Conservation (phyloP, 306 rosid species). For the Lathyrus oleraceus region DNA sequence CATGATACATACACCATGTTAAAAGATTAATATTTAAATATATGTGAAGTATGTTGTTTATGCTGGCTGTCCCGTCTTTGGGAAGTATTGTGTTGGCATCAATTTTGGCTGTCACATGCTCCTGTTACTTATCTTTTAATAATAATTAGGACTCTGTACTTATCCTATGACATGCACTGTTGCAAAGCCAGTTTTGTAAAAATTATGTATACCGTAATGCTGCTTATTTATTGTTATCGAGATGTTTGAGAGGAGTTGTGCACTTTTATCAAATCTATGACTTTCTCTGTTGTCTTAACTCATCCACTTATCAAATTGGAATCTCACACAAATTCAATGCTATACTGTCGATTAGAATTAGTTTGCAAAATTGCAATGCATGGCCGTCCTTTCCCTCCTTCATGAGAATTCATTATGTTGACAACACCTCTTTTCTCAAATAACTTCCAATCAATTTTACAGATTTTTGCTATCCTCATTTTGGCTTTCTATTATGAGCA, state of each 20-base stretch:
- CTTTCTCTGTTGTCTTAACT: too few relatives aligned
- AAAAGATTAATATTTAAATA: constrained; percentile 2
- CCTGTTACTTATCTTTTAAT: neutral
- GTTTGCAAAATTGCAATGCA: too few relatives aligned
- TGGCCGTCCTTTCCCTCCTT: too few relatives aligned
- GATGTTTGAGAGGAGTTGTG: too few relatives aligned
- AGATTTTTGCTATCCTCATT: neutral
- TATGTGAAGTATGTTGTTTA: neutral
- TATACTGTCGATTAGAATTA: too few relatives aligned
- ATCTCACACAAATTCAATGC: too few relatives aligned
- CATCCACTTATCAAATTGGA: too few relatives aligned
- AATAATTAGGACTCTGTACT: neutral
- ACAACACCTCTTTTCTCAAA: neutral
- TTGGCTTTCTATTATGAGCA: neutral
- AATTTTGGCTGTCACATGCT: constrained; percentile 6
- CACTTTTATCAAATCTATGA: too few relatives aligned
- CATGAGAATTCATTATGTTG: too few relatives aligned
- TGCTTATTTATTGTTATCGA: neutral
- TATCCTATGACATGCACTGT: constrained; percentile 17
- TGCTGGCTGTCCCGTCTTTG: neutral
- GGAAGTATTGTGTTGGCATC: constrained; percentile 2
- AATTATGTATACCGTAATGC: neutral
- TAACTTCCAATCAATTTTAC: neutral
- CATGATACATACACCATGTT: neutral
- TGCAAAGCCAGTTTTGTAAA: constrained; percentile 19